A percentile compares a stretch with the other conserved stretches of the same genome.
phyloP scores from a whole-genome alignment of 768 basidiomycete species.

The Trametes gibbosa region DNA sequence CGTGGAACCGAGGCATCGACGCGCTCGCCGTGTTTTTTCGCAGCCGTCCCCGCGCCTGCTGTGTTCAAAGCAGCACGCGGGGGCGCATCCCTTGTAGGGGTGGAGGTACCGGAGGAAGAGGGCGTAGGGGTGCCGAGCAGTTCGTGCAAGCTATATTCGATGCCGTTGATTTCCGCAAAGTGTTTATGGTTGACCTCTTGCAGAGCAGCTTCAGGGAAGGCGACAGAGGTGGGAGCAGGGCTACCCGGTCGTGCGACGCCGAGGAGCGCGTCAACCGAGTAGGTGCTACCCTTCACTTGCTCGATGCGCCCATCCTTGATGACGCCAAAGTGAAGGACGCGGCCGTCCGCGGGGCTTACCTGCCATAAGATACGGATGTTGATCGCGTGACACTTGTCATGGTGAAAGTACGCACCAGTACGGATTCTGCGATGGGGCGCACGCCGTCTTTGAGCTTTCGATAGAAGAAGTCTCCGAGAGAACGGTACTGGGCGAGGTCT shows the following conservation, averaged over 20 bases:
- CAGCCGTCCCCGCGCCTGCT: constrained; percentile 19
- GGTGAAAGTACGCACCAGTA: constrained; percentile 51
- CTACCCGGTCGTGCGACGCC: constrained; percentile 61
- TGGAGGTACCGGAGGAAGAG: constrained; percentile 43
- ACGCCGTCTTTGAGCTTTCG: constrained; percentile 77
- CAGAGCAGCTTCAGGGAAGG: constrained; percentile 47
- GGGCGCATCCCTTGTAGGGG: constrained; percentile 23
- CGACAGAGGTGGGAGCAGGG: constrained; percentile 38
- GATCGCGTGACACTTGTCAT: background rate
- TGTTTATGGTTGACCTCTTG: constrained; percentile 77
- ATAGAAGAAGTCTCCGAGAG: constrained; percentile 96
- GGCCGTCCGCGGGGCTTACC: constrained; percentile 96
- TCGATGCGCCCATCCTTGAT: constrained; percentile 80
- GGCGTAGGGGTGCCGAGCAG: constrained; percentile 62
- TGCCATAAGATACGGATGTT: constrained; percentile 24
- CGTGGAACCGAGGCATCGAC: constrained; percentile 75
- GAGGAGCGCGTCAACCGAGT: constrained; percentile 90
- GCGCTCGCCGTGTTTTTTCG: constrained; percentile 63
- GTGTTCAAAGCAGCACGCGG: constrained; percentile 19
- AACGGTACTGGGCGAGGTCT: constrained; percentile 77
- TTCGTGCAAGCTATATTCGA: constrained; percentile 90
- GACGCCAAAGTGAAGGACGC: constrained; percentile 86
- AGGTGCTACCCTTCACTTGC: constrained; percentile 97
- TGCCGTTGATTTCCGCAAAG: constrained; percentile 96
- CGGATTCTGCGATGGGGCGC: constrained; percentile 74